Evolutionary conservation across 2,329 filamentous ascomycete genomes (phyloP), one percentile per base, ranked within the genome.

Genomic region (Penicillium verrucosum): DNA sequence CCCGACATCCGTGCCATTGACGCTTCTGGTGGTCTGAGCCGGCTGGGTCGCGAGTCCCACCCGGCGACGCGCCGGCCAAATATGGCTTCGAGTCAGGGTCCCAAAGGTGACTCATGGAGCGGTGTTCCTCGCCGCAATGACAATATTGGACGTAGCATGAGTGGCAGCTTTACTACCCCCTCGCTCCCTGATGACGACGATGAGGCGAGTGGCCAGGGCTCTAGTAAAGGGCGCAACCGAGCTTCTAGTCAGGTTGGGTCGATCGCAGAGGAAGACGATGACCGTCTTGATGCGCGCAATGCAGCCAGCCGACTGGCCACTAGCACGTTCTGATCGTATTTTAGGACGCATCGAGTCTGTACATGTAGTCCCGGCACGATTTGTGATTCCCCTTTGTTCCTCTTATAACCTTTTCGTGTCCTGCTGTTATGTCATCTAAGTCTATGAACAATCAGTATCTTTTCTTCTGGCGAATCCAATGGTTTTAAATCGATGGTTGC

Each of bases 31-130:
- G 94, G 94, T 11, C 84, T 99, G 44, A 94, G 89, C 68, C 85
- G 94, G 41, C 82, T 99, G 34, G 94, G 94, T 41, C 86, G 94
- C 57, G 94, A 99, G 76, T 80, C 89, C 16, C 91, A 96, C 72
- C 93, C 94, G 2, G 78, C 86, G 5, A 77, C 78, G 30, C 85
- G 94, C 53, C 86, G 93, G 59, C 77, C 87, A 27, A 93, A 86
- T 73, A 77, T 97, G 63, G 89, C 90, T 16, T 89, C 90, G 45
- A 94, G 89, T 68, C 94, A 99, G 76, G 94, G 94, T 0, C 93
- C 94, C 48, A 96, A 96, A 78, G 94, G 94, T n/a, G 94, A 99
- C 74, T 89, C 94, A 16, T 99, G 94, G 94, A 96, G 91, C 68
- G 94, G 94, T 56, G 92, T 97, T 29, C 90, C 92, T 36, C 84